Conservation (phyloP, 2,329 filamentous ascomycete species). For the Aspergillus melleus region DNA sequence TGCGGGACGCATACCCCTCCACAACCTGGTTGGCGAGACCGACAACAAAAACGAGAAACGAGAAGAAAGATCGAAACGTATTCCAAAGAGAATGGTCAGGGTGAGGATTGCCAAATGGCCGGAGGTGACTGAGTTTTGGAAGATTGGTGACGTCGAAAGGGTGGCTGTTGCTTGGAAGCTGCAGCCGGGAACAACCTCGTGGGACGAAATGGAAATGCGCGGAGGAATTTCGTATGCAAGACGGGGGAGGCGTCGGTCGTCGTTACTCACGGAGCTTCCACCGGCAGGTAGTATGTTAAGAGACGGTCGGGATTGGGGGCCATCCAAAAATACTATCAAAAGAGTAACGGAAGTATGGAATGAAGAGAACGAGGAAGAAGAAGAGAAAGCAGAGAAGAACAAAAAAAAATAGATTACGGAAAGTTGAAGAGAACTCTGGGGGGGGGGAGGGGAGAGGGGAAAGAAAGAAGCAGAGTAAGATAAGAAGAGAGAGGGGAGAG, state of each 20-base stretch:
- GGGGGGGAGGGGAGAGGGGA: constrained; percentile 6
- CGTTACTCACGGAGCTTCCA: constrained; percentile 15
- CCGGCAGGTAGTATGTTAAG: constrained; percentile 11
- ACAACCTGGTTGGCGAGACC: constrained; percentile 8
- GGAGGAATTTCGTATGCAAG: constrained; percentile 24
- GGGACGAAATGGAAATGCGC: constrained; percentile 11
- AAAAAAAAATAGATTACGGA: constrained; percentile 8
- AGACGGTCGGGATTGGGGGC: constrained; percentile 14
- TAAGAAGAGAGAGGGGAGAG: background rate
- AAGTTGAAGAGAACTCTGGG: constrained; percentile 4
- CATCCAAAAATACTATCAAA: constrained; percentile 12
- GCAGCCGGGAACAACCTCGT: background rate
- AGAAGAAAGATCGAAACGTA: background rate
- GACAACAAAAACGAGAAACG: background rate
- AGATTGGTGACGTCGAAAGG: background rate
- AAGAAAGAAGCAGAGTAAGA: background rate
- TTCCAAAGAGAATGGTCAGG: background rate
- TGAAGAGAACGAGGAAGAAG: background rate
- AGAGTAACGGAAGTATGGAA: background rate
- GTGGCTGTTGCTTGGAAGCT: constrained; percentile 1
- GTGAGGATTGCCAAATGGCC: background rate
- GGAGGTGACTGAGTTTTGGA: background rate
- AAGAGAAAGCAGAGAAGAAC: constrained; percentile 10
- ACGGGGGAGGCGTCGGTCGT: constrained; percentile 25
- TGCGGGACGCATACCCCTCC: constrained; percentile 38